Percentiles rank a stretch among this genome's conserved stretches.
Evolutionary conservation across 306 rosid genomes (phyloP).

Genomic region (Bauhinia variegata): DNA sequence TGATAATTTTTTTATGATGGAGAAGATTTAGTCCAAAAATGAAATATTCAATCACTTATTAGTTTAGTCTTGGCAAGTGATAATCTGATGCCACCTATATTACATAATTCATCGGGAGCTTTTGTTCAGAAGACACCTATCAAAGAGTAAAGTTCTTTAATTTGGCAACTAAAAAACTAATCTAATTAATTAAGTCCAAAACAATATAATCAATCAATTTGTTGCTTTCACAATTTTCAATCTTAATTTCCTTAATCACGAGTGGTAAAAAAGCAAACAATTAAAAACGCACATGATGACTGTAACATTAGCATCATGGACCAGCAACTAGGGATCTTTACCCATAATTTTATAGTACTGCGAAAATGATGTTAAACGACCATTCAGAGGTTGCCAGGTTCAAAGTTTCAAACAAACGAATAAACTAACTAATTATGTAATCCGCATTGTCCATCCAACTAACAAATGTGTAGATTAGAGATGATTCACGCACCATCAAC

Average conservation of each 20-base stretch:
- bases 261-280: background rate
- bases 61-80: too few species aligned
- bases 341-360: background rate
- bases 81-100: too few species aligned
- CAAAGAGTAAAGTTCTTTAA: too few species aligned
- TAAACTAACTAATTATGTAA: conserved; percentile 41
- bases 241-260: background rate
- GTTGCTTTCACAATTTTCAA: too few species aligned
- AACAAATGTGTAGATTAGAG: conserved; percentile 22
- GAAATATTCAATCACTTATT: too few species aligned
- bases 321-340: background rate
- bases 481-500: conserved; percentile 40
- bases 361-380: conserved; percentile 20
- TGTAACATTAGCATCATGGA: background rate
- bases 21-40: too few species aligned
- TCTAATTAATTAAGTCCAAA: too few species aligned
- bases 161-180: too few species aligned
- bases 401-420: conserved; percentile 30
- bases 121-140: too few species aligned
- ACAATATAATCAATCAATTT: background rate
- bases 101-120: too few species aligned
- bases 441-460: conserved; percentile 18
- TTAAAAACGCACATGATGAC: too few species aligned
- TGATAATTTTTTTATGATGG: too few species aligned
- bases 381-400: background rate